Conservation (phyloP, 2,329 filamentous ascomycete species). For the Tolypocladium paradoxum region DNA sequence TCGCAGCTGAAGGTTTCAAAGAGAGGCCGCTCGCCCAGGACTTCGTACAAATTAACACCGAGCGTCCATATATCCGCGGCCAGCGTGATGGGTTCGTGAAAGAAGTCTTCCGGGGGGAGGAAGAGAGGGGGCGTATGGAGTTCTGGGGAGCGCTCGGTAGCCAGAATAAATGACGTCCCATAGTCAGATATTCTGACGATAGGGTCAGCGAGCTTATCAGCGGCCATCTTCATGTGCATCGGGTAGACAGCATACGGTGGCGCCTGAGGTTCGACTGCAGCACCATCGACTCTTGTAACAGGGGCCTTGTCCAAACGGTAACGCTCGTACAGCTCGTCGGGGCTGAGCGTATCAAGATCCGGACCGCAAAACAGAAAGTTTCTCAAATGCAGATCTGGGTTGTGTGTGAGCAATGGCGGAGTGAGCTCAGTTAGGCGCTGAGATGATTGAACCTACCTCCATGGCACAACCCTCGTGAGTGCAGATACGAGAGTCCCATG, state of each 20-base stretch:
- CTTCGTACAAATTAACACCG: constrained; percentile 12
- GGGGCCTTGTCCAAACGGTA: constrained; percentile 6
- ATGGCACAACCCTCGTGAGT: constrained; percentile 6
- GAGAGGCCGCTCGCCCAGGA: constrained; percentile 10
- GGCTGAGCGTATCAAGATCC: constrained; percentile 1
- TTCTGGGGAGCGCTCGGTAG: constrained; percentile 4
- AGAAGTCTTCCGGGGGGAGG: constrained; percentile 12
- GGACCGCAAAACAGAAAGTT: constrained; percentile 14
- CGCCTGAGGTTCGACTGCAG: constrained; percentile 7
- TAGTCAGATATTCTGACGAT: constrained; percentile 7
- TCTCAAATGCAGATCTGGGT: constrained; percentile 15
- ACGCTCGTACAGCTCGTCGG: constrained; percentile 4
- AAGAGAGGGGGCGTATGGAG: constrained; percentile 10
- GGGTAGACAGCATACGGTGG: constrained; percentile 10
- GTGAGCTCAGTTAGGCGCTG: neutral
- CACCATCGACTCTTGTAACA: constrained; percentile 7
- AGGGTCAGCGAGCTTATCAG: constrained; percentile 3
- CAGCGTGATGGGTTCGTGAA: constrained; percentile 9
- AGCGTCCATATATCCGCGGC: constrained; percentile 14
- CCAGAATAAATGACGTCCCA: constrained; percentile 11
- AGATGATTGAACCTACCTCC: neutral
- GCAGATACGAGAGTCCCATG: constrained; percentile 15
- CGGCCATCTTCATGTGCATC: constrained; percentile 7
- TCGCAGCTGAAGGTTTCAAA: constrained; percentile 11
- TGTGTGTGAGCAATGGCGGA: neutral